A percentile compares a stretch with the other conserved stretches of the same genome.
Evolutionary conservation across 441 rosid species (phyloP).

Genomic region (Bocquillonia castaneifolia): DNA sequence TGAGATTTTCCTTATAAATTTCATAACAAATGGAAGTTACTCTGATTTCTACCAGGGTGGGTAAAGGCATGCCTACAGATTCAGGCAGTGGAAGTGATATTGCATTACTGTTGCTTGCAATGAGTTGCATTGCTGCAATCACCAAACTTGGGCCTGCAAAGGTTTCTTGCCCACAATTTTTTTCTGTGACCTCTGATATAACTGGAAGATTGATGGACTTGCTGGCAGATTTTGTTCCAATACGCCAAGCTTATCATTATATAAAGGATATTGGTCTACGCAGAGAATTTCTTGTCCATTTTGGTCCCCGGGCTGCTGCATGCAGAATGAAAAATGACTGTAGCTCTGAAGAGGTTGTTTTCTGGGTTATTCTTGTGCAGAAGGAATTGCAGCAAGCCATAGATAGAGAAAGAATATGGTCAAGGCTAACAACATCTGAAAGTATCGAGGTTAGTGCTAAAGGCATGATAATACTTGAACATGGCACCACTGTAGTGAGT

Average conservation of each 20-base stretch:
- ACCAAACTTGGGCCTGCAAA: conserved; percentile 87
- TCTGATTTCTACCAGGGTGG: conserved; percentile 43
- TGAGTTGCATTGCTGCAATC: conserved; percentile 79
- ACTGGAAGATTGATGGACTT: conserved; percentile 87
- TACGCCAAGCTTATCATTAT: conserved; percentile 61
- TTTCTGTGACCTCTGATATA: conserved; percentile 62
- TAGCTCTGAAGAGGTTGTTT: conserved; percentile 73
- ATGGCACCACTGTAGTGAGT: neutral
- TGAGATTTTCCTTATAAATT: conserved; percentile 18
- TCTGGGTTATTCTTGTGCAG: conserved; percentile 94
- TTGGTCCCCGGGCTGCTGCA: conserved; percentile 89
- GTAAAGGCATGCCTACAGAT: conserved; percentile 42
- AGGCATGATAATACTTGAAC: neutral
- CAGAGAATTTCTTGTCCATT: conserved; percentile 91
- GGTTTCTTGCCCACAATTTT: conserved; percentile 70
- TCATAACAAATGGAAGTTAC: conserved; percentile 21
- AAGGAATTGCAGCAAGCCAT: conserved; percentile 79
- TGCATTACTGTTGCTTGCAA: conserved; percentile 75
- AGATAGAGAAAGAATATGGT: conserved; percentile 97
- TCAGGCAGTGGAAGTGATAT: conserved; percentile 56
- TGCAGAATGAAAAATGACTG: conserved; percentile 63
- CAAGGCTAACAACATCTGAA: conserved; percentile 87
- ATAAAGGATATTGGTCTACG: conserved; percentile 68
- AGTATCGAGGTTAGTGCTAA: conserved; percentile 79
- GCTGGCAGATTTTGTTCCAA: conserved; percentile 68